Evolutionary conservation across 2,329 filamentous ascomycete genomes (phyloP).

Genomic region (Ophiobolus disseminans): DNA sequence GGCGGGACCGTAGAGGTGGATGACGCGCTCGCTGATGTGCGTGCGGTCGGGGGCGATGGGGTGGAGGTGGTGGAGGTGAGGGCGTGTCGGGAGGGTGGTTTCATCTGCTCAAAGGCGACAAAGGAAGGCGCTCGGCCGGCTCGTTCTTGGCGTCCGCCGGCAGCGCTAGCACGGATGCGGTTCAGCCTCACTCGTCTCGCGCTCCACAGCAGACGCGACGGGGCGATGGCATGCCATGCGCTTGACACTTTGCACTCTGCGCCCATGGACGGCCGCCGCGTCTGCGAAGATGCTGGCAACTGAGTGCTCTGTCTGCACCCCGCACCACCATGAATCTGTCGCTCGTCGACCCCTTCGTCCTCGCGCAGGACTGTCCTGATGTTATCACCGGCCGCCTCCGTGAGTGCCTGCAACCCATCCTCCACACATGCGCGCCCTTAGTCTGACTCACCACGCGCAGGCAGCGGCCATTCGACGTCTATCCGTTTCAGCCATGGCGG

Average conservation of each 20-base stretch:
- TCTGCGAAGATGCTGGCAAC: slow-evolving; percentile 28
- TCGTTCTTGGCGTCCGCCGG: neutral
- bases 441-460: slow-evolving; percentile 44
- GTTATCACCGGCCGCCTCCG: slow-evolving; percentile 87
- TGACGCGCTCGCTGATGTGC: slow-evolving; percentile 46
- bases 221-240: neutral
- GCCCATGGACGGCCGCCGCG: slow-evolving; percentile 21
- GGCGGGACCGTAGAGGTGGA: slow-evolving; percentile 27
- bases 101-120: slow-evolving; percentile 18
- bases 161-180: slow-evolving; percentile 17
- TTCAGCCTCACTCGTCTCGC: slow-evolving; percentile 11
- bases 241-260: slow-evolving; percentile 20
- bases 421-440: slow-evolving; percentile 46
- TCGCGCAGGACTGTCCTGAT: slow-evolving; percentile 86
- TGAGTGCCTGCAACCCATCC: slow-evolving; percentile 64
- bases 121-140: slow-evolving; percentile 13
- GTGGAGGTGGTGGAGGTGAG: slow-evolving; percentile 34
- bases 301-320: slow-evolving; percentile 19
- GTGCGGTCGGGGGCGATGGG: slow-evolving; percentile 42
- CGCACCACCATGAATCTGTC: slow-evolving; percentile 69
- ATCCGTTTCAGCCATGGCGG: slow-evolving; percentile 91
- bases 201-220: neutral
- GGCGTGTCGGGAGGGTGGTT: slow-evolving; percentile 22
- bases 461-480: slow-evolving; percentile 69
- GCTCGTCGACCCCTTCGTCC: slow-evolving; percentile 73